These are phyloP conservation scores for Silene uniflora DNA, from an alignment of 148 eudicot species.

Conservation along the genomic window DNA sequence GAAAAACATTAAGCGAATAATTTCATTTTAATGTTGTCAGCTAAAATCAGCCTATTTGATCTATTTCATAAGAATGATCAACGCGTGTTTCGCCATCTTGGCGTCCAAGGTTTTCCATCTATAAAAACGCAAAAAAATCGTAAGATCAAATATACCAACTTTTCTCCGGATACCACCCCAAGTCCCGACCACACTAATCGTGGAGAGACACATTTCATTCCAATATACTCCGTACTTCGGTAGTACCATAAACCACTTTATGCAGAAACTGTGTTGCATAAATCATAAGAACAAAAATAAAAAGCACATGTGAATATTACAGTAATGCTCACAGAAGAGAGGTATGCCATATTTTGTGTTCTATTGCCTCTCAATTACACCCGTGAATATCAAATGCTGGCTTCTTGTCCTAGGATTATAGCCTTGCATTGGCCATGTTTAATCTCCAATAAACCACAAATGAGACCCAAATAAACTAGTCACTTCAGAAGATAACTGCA, in stretches of 20 bases:
- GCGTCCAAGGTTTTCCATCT: no score
- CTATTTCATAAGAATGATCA: no score
- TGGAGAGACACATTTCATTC: background rate
- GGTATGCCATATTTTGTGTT: background rate
- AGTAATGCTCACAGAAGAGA: background rate
- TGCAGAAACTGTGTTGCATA: background rate
- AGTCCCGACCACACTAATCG: no score
- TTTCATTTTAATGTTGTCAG: no score
- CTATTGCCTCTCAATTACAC: background rate
- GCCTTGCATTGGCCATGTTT: background rate
- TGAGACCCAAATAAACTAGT: background rate
- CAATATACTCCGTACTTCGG: background rate
- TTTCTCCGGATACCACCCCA: no score
- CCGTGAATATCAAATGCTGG: slow-evolving; percentile 5
- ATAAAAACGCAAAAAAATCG: no score
- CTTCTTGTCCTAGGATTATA: background rate
- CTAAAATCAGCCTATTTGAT: no score
- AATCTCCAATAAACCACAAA: no score
- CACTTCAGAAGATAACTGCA: background rate
- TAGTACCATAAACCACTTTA: background rate
- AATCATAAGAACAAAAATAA: background rate
- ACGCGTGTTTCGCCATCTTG: no score
- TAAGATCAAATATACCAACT: no score
- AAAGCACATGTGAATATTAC: background rate
- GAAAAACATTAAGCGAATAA: no score